Conservation (phyloP, 768 basidiomycete species). For the Kwoniella sp. region DNA sequence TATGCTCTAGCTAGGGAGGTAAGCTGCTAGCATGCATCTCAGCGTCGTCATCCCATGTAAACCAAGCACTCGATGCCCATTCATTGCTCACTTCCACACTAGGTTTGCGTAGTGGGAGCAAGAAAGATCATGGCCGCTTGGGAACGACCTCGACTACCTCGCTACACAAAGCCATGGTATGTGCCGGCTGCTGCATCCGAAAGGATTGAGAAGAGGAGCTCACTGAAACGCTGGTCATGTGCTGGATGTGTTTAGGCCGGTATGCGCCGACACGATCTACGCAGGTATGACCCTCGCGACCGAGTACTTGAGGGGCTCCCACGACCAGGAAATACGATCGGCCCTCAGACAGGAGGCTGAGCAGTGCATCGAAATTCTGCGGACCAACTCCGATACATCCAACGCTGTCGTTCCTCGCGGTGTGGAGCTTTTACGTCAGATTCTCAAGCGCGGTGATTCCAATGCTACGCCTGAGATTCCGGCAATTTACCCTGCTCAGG, state of each 20-base stretch:
- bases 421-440: neutral
- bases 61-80: neutral
- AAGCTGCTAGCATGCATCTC: neutral
- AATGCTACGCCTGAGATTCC: too few relatives aligned
- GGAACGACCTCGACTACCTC: neutral
- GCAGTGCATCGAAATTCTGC: neutral
- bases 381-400: neutral
- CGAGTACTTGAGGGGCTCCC: neutral
- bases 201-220: too few relatives aligned
- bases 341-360: neutral
- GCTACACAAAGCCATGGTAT: neutral
- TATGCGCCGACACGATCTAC: neutral
- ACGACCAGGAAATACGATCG: neutral
- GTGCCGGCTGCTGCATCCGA: too few relatives aligned
- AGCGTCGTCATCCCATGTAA: neutral
- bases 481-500: neutral
- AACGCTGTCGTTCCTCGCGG: neutral
- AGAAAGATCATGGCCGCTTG: neutral
- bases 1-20: neutral
- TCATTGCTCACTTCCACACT: neutral
- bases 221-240: neutral
- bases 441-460: neutral
- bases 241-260: neutral
- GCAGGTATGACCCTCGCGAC: neutral
- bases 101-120: neutral